Percentiles rank a stretch among this genome's conserved stretches.
Evolutionary conservation across 2,329 filamentous ascomycete genomes (phyloP).

Genomic region (Aspergillus fumigatus): DNA sequence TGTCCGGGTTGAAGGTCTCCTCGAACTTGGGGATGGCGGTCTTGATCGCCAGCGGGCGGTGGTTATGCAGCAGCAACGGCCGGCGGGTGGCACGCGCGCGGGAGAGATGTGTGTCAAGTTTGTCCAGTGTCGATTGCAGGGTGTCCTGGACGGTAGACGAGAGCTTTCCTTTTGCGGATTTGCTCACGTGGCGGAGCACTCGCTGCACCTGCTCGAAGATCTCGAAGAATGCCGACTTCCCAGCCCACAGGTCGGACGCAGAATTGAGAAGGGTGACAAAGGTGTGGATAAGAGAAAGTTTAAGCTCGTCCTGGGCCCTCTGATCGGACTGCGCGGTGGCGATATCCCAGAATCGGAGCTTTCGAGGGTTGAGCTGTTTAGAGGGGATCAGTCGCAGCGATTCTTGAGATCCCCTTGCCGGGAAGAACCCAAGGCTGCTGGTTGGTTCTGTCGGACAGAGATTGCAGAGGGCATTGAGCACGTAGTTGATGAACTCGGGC

Average conservation of each 20-base stretch:
- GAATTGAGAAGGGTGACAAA: constrained; percentile 62
- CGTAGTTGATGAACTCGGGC: constrained; percentile 81
- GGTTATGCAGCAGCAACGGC: constrained; percentile 82
- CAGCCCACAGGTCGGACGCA: constrained; percentile 68
- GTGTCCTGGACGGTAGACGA: constrained; percentile 33
- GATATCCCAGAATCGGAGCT: constrained; percentile 59
- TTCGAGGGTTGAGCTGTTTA: constrained; percentile 41
- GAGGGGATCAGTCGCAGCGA: constrained; percentile 47
- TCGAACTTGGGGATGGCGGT: constrained; percentile 90
- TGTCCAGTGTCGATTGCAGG: constrained; percentile 28
- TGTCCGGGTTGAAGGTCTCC: constrained; percentile 87
- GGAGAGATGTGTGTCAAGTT: constrained; percentile 44
- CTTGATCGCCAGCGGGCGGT: constrained; percentile 83
- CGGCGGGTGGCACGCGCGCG: constrained; percentile 64
- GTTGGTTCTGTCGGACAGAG: constrained; percentile 55
- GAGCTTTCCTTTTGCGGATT: constrained; percentile 49
- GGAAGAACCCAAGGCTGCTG: constrained; percentile 53
- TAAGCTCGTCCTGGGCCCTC: constrained; percentile 39
- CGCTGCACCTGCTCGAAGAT: constrained; percentile 64
- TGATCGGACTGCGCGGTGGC: constrained; percentile 12
- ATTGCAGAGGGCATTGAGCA: constrained; percentile 66
- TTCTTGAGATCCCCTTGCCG: constrained; percentile 53
- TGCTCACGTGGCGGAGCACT: constrained; percentile 59
- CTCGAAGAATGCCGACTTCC: constrained; percentile 70
- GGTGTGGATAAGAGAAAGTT: constrained; percentile 58